phyloP scores from a whole-genome alignment of 116 monocot genomes.

The Dioscorea cayenensis region DNA sequence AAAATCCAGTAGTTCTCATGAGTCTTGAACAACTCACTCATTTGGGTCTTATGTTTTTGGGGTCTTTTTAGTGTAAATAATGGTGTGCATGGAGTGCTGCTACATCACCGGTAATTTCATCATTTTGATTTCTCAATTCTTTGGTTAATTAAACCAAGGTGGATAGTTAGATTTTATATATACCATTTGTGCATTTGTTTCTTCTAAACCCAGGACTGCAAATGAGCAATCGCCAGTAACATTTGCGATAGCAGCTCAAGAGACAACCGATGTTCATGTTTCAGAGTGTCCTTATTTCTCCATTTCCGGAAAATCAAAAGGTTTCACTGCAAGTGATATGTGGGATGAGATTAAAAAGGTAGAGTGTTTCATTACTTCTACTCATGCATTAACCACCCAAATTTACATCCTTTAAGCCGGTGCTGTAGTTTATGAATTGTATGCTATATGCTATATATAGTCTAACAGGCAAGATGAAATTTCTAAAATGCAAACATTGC shows the following conservation, averaged over 20 bases:
- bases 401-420: too few relatives aligned
- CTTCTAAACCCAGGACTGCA: conserved; percentile 47
- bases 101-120: conserved; percentile 86
- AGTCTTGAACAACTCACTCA: neutral
- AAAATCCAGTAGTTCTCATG: neutral
- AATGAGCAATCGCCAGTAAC: conserved; percentile 72
- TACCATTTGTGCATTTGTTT: neutral
- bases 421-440: too few relatives aligned
- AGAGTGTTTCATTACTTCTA: neutral
- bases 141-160: neutral
- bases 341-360: conserved; percentile 95
- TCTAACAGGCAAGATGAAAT: too few relatives aligned
- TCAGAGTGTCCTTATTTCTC: conserved; percentile 78
- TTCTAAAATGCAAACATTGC: too few relatives aligned
- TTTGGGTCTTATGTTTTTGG: neutral
- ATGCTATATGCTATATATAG: too few relatives aligned
- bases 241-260: conserved; percentile 93
- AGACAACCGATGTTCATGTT: conserved; percentile 66
- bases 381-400: neutral
- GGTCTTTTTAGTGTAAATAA: conserved; percentile 45
- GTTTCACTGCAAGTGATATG: conserved; percentile 73
- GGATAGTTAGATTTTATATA: neutral
- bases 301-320: conserved; percentile 50
- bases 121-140: conserved; percentile 13
- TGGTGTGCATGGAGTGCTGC: conserved; percentile 81